Base-by-base conservation (phyloP, 2,329 filamentous ascomycete genomes). In the Coniochaeta pulveracea region DNA sequence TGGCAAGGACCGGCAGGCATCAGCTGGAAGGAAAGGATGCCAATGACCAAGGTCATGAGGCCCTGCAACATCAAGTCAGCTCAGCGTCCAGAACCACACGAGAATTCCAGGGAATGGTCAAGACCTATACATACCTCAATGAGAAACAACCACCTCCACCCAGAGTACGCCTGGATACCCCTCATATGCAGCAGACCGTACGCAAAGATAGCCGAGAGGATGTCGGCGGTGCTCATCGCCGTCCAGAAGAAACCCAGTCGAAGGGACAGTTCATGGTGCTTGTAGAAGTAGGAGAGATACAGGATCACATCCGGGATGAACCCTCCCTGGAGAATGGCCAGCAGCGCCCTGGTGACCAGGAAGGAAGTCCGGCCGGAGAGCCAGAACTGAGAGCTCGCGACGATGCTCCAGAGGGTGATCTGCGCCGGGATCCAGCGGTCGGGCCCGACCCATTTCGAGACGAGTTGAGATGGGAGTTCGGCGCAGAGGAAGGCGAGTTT, bases 391-490 rank as follows among this genome's bases (percentile, higher is more conserved):
- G 54, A 55, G 8, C 55, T 50, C 0, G 71, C 63, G 6, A 75
- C 62, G 4, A 72, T 41, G 42, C 64, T 71, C 69, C 69, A 74
- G 4, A 63, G 56, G 5, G 64, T 51, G 57, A 77, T 72, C 43
- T 73, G 69, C 33, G 66, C 52, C 0, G 72, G 73, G 32, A 76
- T 74, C 70, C 69, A 76, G 17, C 66, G 60, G 40, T 76, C 71
- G 1, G 68, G 69, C 0, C 66, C 72, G 34, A 72, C 48, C 60
- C 61, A 72, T 47, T 78, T 72, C 37, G 57, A 61, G 24, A 77
- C 55, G 11, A 80, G 55, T 45, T 79, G 72, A 0, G 71, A 76
- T 0, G 75, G 75, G 1, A 80, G 56, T 45, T 77, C 72, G 0
- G 71, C 63, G 12, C 56, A 60, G n/a, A 72, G 53, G 39, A 72